Evolutionary conservation across 164 flowering plant genomes (phyloP), one percentile per base, ranked within the genome.

Genomic region (Tinospora cordifolia): DNA sequence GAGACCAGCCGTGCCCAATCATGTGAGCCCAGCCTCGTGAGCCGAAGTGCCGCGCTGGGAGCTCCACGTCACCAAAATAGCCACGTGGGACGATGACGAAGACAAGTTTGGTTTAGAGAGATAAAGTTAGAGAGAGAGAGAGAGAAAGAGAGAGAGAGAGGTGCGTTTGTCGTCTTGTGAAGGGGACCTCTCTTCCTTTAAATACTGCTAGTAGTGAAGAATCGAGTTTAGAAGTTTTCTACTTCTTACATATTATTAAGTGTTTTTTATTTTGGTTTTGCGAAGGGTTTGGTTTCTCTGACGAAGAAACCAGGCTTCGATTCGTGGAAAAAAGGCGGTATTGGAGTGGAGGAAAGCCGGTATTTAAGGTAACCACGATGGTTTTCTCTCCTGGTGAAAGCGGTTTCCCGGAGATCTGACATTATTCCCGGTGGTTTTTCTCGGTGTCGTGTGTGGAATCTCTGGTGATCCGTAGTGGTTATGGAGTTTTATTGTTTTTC

Each of bases 301-400:
- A 60, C 19, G 59, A 60, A 51, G 58, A 51, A 51, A 51, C 58
- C 58, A 12, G 58, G 0, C 13, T 8, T 21, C 21, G 58, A 51
- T 51, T n/a, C 58, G 15, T 17, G 8, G 8, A 3, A 11, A 49
- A 11, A 9, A 7, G 8, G 58, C 58, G 58, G 58, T n/a, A 21
- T 51, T 51, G 58, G 21, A 51, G 58, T 13, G 19, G 21, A 51
- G 17, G n/a, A 51, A 6, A 3, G 21, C 13, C n/a, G 0, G 8
- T 15, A 26, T 62, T 62, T 62, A 15, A 62, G 65, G 65, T 62
- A 62, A 62, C 6, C 13, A 62, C 30, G 36, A 40, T 63, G 38
- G 65, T 63, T 26, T 65, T 65, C 14, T 22, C 25, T 9, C 40
- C 2, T 36, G 19, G 17, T 17, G 8, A 3, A 34, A 17, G 44